Percentiles rank a stretch among this genome's conserved stretches.
These are phyloP conservation scores for Phytophthora hybrid DNA, from an alignment of 352 stramenopile species.

Conservation along the genomic window DNA sequence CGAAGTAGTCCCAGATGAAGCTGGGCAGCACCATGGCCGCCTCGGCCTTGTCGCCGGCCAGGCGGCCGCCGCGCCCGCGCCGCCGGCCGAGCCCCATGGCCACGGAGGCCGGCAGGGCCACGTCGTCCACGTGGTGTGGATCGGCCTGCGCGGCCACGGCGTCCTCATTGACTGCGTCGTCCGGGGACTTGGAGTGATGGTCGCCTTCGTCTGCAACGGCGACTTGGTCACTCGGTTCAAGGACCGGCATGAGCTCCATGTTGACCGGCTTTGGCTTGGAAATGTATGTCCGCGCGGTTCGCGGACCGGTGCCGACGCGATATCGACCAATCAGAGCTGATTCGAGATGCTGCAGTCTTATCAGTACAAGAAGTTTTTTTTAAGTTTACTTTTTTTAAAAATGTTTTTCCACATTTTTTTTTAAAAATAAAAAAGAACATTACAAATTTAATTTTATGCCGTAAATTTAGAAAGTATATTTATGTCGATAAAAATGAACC, in stretches of 20 bases:
- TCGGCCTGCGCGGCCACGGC: slow-evolving; percentile 2
- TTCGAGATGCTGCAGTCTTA: too few relatives aligned
- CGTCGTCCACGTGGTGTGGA: neutral
- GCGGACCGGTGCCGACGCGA: too few relatives aligned
- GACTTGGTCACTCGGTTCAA: neutral
- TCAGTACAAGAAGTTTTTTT: too few relatives aligned
- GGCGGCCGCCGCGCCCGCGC: slow-evolving; percentile 22
- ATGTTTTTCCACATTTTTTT: too few relatives aligned
- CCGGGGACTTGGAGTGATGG: neutral
- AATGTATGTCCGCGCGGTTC: neutral
- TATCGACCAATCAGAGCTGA: too few relatives aligned
- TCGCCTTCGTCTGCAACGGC: too few relatives aligned
- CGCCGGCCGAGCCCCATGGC: slow-evolving; percentile 12
- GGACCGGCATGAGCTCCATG: neutral
- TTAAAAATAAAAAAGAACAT: too few relatives aligned
- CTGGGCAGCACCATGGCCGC: slow-evolving; percentile 72
- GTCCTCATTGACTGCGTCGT: neutral
- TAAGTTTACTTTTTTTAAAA: too few relatives aligned
- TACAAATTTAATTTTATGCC: too few relatives aligned
- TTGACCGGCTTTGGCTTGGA: neutral
- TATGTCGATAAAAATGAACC: too few relatives aligned
- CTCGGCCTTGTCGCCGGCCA: slow-evolving; percentile 63
- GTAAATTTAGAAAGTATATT: too few relatives aligned
- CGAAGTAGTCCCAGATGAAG: slow-evolving; percentile 90
- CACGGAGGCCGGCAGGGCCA: neutral